Evolutionary conservation across 2,329 filamentous ascomycete genomes (phyloP).

Genomic region (Fusarium nodosum): DNA sequence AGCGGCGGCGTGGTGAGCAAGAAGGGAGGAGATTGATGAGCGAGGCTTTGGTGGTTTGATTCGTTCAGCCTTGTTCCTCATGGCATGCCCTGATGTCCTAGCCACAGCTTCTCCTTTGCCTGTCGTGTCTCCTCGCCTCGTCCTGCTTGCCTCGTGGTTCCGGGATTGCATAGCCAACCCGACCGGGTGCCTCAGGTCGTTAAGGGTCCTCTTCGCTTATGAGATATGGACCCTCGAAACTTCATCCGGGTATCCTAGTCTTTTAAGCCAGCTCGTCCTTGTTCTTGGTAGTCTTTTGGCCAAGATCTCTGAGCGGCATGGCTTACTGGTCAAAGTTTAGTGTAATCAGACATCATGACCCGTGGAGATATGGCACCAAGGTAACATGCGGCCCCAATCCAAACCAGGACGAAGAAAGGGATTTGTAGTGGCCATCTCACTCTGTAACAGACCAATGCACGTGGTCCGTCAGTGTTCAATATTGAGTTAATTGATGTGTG

Average conservation of each 20-base stretch:
- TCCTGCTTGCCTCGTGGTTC: slow-evolving; percentile 46
- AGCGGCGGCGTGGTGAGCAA: slow-evolving; percentile 38
- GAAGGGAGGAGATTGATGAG: slow-evolving; percentile 32
- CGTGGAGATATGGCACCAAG: slow-evolving; percentile 30
- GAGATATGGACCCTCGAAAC: slow-evolving; percentile 23
- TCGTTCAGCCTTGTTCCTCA: slow-evolving; percentile 47
- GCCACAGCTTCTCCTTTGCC: slow-evolving; percentile 33
- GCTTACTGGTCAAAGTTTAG: slow-evolving; percentile 42
- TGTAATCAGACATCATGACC: slow-evolving; percentile 39
- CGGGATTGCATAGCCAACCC: slow-evolving; percentile 41
- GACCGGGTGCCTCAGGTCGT: slow-evolving; percentile 25
- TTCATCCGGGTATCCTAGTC: slow-evolving; percentile 31
- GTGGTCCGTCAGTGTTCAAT: slow-evolving; percentile 25
- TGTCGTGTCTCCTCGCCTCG: slow-evolving; percentile 41
- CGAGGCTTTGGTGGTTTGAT: slow-evolving; percentile 44
- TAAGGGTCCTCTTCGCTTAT: slow-evolving; percentile 36
- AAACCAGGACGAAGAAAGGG: slow-evolving; percentile 19
- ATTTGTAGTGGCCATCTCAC: slow-evolving; percentile 23
- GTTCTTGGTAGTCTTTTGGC: slow-evolving; percentile 32
- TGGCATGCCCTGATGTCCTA: slow-evolving; percentile 30
- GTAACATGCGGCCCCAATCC: slow-evolving; percentile 25
- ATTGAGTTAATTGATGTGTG: slow-evolving; percentile 32
- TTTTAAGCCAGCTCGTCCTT: slow-evolving; percentile 24
- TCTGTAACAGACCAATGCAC: slow-evolving; percentile 33
- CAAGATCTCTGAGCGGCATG: slow-evolving; percentile 38